Evolutionary conservation across 2,329 filamentous ascomycete species (phyloP).

Genomic region (Colletotrichum navitas): DNA sequence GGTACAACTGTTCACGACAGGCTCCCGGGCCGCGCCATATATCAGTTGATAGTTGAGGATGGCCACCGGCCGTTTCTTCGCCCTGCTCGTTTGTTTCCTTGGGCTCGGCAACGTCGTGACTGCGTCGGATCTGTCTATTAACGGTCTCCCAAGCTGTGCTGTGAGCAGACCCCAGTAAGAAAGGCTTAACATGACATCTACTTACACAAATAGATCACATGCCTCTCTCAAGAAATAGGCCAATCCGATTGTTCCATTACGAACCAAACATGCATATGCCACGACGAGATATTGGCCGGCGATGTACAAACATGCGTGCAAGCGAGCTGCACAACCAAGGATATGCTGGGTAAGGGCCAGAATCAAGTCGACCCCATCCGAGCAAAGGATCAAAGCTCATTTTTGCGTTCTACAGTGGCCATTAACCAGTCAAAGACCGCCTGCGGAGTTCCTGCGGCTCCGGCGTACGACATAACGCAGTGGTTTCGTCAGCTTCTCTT

Average conservation of each 20-base stretch:
- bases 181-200: not conserved
- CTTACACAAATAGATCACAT: slow-evolving; percentile 24
- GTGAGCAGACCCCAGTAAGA: slow-evolving; percentile 5
- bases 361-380: too few species aligned
- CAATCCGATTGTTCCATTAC: slow-evolving; percentile 22
- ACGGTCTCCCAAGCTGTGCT: slow-evolving; percentile 26
- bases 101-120: slow-evolving; percentile 11
- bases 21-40: not conserved
- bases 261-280: slow-evolving; percentile 36
- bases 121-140: slow-evolving; percentile 2
- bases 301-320: slow-evolving; percentile 32
- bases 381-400: not conserved
- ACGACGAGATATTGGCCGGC: slow-evolving; percentile 14
- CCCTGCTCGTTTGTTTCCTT: slow-evolving; percentile 22
- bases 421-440: slow-evolving; percentile 29
- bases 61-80: slow-evolving; percentile 21
- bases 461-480: not conserved
- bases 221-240: slow-evolving; percentile 30
- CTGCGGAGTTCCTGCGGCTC: slow-evolving; percentile 4
- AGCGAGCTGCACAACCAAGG: slow-evolving; percentile 31
- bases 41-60: slow-evolving; percentile 6
- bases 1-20: not conserved
- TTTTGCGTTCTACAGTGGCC: slow-evolving; percentile 5
- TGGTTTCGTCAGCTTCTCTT: slow-evolving; percentile 27
- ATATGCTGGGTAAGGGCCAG: slow-evolving; percentile 28